These are phyloP conservation scores for Cucumis melo DNA, from an alignment of 306 rosid genomes.

Conservation along the genomic window DNA sequence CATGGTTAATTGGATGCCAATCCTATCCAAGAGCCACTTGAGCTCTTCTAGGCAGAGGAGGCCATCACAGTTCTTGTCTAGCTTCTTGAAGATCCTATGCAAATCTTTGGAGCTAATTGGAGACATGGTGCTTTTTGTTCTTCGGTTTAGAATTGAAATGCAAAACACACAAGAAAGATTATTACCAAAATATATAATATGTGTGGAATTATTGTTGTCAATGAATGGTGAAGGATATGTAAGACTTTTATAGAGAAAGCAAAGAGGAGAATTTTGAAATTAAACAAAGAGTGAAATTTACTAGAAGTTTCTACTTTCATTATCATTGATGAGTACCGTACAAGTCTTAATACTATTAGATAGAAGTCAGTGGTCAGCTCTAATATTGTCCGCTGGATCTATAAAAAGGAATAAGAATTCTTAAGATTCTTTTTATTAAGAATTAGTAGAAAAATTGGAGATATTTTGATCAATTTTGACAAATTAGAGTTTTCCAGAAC, in stretches of 20 bases:
- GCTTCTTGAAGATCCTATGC: conserved; percentile 45
- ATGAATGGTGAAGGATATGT: background rate
- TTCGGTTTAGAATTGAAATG: background rate
- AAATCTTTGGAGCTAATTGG: conserved; percentile 31
- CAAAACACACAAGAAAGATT: background rate
- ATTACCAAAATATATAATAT: too few relatives aligned
- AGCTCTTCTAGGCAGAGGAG: conserved; percentile 45
- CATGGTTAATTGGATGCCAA: conserved; percentile 17
- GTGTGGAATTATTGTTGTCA: background rate
- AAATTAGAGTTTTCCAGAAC: too few relatives aligned
- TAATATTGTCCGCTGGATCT: background rate
- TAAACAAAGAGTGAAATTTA: background rate
- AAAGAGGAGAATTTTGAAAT: background rate
- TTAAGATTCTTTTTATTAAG: background rate
- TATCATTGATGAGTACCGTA: background rate
- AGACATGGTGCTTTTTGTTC: conserved; percentile 18
- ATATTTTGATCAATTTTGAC: background rate
- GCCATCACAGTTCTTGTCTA: conserved; percentile 50
- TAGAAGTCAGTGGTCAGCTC: background rate
- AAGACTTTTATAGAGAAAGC: background rate
- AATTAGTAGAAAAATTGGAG: background rate
- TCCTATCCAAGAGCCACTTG: conserved; percentile 26
- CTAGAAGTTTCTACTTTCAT: background rate
- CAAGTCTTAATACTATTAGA: background rate
- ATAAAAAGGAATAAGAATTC: background rate